These are phyloP conservation scores for Cyathus olla DNA, from an alignment of 1,284 basidiomycete species.

Conservation along the genomic window DNA sequence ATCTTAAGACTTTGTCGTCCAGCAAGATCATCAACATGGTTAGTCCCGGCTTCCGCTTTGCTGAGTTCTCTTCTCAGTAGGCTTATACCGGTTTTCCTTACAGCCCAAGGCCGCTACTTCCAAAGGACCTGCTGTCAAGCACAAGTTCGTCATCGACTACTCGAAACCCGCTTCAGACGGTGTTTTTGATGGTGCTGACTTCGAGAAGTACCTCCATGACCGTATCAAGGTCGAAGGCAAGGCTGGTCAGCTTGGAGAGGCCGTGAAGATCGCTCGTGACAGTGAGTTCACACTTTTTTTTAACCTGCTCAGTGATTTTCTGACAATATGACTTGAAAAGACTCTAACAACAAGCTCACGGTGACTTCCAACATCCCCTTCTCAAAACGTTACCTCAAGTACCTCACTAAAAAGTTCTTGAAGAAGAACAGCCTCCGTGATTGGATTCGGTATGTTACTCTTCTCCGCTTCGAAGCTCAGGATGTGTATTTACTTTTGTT, in stretches of 20 bases:
- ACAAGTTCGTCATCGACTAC: slow-evolving; percentile 97
- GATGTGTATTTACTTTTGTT: background rate
- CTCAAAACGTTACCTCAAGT: slow-evolving; percentile 94
- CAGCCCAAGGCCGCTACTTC: slow-evolving; percentile 78
- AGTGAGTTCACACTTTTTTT: slow-evolving; percentile 59
- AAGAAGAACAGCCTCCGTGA: slow-evolving; percentile 91
- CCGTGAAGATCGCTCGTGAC: slow-evolving; percentile 84
- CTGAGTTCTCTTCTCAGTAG: slow-evolving; percentile 94
- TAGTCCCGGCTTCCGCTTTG: slow-evolving; percentile 81
- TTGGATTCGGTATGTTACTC: slow-evolving; percentile 76
- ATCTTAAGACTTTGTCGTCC: slow-evolving; percentile 18
- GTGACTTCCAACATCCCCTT: slow-evolving; percentile 87
- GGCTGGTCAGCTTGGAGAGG: slow-evolving; percentile 89
- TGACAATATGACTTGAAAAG: no score
- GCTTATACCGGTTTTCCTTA: slow-evolving; percentile 65
- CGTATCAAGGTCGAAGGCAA: slow-evolving; percentile 62
- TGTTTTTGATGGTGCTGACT: slow-evolving; percentile 78
- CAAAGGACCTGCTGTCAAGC: slow-evolving; percentile 80
- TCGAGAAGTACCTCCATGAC: slow-evolving; percentile 47
- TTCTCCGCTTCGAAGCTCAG: background rate
- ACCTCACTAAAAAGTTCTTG: slow-evolving; percentile 96
- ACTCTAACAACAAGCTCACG: slow-evolving; percentile 80
- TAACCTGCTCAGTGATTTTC: background rate
- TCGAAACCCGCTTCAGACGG: slow-evolving; percentile 91
- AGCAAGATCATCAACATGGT: slow-evolving; percentile 65